Evolutionary conservation across 1,139 yeast genomes (phyloP), one percentile per base, ranked within the genome.

Genomic region (Sugiyamaella novakii): DNA sequence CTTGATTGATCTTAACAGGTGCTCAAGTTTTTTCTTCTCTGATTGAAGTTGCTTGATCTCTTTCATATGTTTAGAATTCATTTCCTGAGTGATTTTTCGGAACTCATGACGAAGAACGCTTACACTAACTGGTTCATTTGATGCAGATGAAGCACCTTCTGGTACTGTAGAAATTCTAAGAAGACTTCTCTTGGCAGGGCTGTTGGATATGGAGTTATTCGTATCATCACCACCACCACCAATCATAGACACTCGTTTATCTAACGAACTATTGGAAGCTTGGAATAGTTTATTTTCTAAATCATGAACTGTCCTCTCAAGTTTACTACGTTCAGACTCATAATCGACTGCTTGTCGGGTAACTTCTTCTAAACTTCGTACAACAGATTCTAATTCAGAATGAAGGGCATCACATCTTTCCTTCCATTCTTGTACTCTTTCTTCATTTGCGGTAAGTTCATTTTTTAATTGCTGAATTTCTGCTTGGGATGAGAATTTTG

Each of bases 21-120:
- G 76, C 64, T 67, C 77, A 61, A 83, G 66, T 59, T 80, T 75
- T 52, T 75, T 71, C 55, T 81, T 71, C 54, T 76, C 81, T n/a
- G 72, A 62, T 46, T 80, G 74, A 62, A 83, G 87, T 60, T 76
- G 77, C 39, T 75, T 73, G 52, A 84, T 64, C 57, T 83, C 85
- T 22, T 71, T 65, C 55, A 79, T 83, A 59, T 83, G 83, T 53
- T 77, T 80, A 39, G 74, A 78, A 54, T 82, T 85, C 54, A 86
- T 75, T 41, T 81, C 84, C 48, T 74, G 71, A 1, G 85, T 83
- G 36, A 85, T 76, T 59, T 79, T 80, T 60, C 81, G 81, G 70
- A 86, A 86, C 65, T 86, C 91, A 57, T 81, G 78, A 50, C 89
- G 74, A 58, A 86, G 69, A 1, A 83, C 49, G 19, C 66, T 58